Conservation (phyloP, 2,329 filamentous ascomycete genomes). For the Fusarium abutilonis region DNA sequence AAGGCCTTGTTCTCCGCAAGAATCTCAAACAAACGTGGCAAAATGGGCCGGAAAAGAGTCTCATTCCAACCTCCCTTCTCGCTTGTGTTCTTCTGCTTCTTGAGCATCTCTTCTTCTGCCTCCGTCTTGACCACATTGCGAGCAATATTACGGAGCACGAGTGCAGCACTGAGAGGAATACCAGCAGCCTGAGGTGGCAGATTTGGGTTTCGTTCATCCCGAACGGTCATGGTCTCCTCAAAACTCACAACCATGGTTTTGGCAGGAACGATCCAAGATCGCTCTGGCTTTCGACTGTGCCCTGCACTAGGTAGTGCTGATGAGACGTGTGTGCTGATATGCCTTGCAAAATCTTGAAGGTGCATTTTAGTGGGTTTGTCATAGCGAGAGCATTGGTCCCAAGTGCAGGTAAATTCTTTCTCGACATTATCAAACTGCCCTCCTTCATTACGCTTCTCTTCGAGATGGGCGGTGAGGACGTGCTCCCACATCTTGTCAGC, state of each 20-base stretch:
- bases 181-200: conserved; percentile 73
- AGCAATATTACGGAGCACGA: conserved; percentile 83
- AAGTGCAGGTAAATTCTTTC: conserved; percentile 68
- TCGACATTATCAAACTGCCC: conserved; percentile 67
- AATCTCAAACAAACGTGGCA: conserved; percentile 73
- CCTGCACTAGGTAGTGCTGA: conserved; percentile 46
- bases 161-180: conserved; percentile 79
- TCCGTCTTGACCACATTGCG: conserved; percentile 71
- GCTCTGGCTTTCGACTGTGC: conserved; percentile 36
- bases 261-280: conserved; percentile 62
- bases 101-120: conserved; percentile 63
- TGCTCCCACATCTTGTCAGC: conserved; percentile 77
- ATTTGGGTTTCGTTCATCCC: conserved; percentile 68
- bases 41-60: conserved; percentile 71
- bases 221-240: conserved; percentile 65
- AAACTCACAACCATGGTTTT: conserved; percentile 64
- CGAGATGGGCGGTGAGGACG: conserved; percentile 71
- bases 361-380: conserved; percentile 55
- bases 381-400: conserved; percentile 73
- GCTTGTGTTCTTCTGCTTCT: conserved; percentile 56
- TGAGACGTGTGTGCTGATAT: conserved; percentile 75
- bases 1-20: conserved; percentile 74
- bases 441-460: conserved; percentile 62
- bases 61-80: conserved; percentile 72
- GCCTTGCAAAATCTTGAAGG: conserved; percentile 65